Evolutionary conservation across 2,329 filamentous ascomycete species (phyloP).

Genomic region (Pestalotiopsis sp.): DNA sequence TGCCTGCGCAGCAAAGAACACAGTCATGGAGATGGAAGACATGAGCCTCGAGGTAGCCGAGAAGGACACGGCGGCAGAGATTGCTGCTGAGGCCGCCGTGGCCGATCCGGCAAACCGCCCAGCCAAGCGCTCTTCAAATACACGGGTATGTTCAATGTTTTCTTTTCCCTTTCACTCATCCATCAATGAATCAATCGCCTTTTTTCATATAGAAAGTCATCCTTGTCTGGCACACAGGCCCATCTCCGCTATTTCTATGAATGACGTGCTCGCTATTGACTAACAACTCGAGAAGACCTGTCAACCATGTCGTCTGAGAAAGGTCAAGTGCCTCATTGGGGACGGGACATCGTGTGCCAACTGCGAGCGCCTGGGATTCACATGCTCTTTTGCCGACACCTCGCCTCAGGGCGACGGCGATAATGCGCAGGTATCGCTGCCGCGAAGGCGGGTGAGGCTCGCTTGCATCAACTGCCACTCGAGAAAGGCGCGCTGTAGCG

Average conservation of each 20-base stretch:
- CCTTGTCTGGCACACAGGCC: neutral
- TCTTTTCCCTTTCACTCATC: slow-evolving; percentile 33
- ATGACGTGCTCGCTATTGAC: slow-evolving; percentile 5
- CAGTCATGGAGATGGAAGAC: slow-evolving; percentile 33
- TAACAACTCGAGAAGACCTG: slow-evolving; percentile 10
- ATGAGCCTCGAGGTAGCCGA: slow-evolving; percentile 34
- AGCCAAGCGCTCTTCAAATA: slow-evolving; percentile 36
- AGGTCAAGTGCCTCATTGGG: slow-evolving; percentile 57
- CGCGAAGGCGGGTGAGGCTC: slow-evolving; percentile 54
- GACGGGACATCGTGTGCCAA: slow-evolving; percentile 54
- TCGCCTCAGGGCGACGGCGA: slow-evolving; percentile 32
- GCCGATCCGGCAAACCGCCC: slow-evolving; percentile 32
- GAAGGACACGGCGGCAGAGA: slow-evolving; percentile 33
- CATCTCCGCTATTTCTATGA: neutral
- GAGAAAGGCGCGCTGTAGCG: slow-evolving; percentile 58
- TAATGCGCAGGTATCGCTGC: slow-evolving; percentile 42
- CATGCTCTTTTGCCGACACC: slow-evolving; percentile 56
- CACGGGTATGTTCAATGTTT: slow-evolving; percentile 42
- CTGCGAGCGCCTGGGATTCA: slow-evolving; percentile 58
- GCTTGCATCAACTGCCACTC: slow-evolving; percentile 60
- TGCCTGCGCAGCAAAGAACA: neutral
- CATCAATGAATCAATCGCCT: too few relatives aligned
- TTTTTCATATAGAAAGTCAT: slow-evolving; percentile 19
- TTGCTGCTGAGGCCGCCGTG: slow-evolving; percentile 31
- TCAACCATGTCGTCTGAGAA: slow-evolving; percentile 36